These are phyloP conservation scores for Massarina eburnea DNA, from an alignment of 2,329 filamentous ascomycete genomes.

Conservation along the genomic window DNA sequence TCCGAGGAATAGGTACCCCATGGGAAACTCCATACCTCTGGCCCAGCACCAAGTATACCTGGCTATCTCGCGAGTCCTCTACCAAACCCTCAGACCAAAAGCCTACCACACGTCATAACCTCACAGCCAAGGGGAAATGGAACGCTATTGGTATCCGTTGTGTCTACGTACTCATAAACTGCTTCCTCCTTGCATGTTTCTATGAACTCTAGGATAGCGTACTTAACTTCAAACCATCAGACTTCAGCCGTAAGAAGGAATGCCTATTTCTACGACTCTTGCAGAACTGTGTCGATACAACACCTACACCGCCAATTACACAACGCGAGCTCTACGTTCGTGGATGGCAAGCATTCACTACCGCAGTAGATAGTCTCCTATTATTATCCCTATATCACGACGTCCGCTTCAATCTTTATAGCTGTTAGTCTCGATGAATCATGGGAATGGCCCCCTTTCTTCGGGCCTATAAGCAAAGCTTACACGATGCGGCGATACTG, in stretches of 20 bases:
- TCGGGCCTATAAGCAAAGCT: constrained; percentile 3
- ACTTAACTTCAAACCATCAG: background rate
- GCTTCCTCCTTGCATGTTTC: background rate
- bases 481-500: constrained; percentile 10
- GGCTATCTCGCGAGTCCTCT: background rate
- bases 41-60: constrained; percentile 3
- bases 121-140: constrained; percentile 2
- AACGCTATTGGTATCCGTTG: constrained; percentile 2
- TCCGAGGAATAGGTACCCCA: constrained; percentile 3
- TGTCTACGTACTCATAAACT: constrained; percentile 5
- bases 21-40: constrained; percentile 9
- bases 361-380: constrained; percentile 4
- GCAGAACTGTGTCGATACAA: background rate
- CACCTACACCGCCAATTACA: constrained; percentile 4
- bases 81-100: constrained; percentile 1
- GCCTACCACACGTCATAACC: constrained; percentile 1
- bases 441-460: constrained; percentile 11
- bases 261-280: constrained; percentile 6
- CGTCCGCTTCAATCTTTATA: constrained; percentile 7
- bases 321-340: constrained; percentile 7
- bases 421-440: constrained; percentile 3
- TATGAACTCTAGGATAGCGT: background rate
- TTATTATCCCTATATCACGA: constrained; percentile 7
- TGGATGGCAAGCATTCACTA: constrained; percentile 1
- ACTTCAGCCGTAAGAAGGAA: constrained; percentile 6